A percentile compares a stretch with the other conserved stretches of the same genome.
Evolutionary conservation across 1,139 yeast species (phyloP).

Genomic region (Magnusiomyces ingens): DNA sequence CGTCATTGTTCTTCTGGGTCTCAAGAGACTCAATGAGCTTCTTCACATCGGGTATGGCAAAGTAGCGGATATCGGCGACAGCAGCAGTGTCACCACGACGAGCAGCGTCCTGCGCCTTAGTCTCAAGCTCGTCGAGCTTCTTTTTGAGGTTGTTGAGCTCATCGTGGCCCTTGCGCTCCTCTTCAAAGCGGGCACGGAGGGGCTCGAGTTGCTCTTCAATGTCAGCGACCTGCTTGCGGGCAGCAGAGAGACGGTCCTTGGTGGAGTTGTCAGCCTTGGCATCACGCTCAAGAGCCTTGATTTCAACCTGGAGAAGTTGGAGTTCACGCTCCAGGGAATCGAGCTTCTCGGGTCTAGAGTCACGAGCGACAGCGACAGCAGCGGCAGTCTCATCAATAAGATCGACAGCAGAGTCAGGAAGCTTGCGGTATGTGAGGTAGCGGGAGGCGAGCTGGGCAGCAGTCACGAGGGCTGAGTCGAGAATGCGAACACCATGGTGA

Average conservation of each 20-base stretch:
- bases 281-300: constrained; percentile 94
- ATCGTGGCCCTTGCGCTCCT: constrained; percentile 88
- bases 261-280: constrained; percentile 83
- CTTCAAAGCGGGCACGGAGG: constrained; percentile 72
- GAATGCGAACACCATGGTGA: constrained; percentile 95
- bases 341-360: constrained; percentile 94
- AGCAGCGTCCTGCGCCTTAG: constrained; percentile 92
- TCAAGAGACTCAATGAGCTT: constrained; percentile 72
- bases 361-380: constrained; percentile 95
- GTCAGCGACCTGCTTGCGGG: constrained; percentile 72
- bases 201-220: constrained; percentile 83
- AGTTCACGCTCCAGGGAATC: constrained; percentile 90
- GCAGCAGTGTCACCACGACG: constrained; percentile 92
- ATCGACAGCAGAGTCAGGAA: constrained; percentile 98
- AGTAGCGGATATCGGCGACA: constrained; percentile 90
- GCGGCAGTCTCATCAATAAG: constrained; percentile 96
- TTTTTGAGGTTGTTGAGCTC: constrained; percentile 83
- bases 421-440: constrained; percentile 87
- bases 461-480: constrained; percentile 89
- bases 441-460: constrained; percentile 96
- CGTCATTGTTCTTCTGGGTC: constrained; percentile 56
- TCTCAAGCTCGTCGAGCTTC: constrained; percentile 85
- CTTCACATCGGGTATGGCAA: constrained; percentile 91
- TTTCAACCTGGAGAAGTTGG: constrained; percentile 87
- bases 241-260: constrained; percentile 74